A percentile compares a stretch with the other conserved stretches of the same genome.
phyloP scores from a whole-genome alignment of 495 filamentous ascomycete species.

The Podospora conica region DNA sequence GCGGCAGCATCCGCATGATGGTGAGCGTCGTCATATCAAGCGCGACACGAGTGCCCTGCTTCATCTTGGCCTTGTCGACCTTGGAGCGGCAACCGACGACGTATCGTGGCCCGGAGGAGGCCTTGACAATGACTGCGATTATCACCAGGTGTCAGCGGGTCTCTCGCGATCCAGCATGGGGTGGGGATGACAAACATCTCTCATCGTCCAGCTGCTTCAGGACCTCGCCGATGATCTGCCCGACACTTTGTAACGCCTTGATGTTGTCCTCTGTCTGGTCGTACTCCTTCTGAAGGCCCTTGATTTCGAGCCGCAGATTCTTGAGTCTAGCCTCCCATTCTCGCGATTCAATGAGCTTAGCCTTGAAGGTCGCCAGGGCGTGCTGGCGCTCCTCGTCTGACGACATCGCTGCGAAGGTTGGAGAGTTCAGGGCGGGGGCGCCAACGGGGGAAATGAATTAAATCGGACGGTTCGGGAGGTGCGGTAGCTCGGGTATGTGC shows the following conservation, averaged over 20 bases:
- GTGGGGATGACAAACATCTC: conserved; percentile 65
- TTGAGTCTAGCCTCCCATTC: conserved; percentile 99
- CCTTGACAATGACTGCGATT: conserved; percentile 62
- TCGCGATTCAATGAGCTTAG: conserved; percentile 88
- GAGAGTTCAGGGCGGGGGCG: not conserved
- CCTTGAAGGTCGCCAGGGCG: conserved; percentile 83
- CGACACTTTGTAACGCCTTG: conserved; percentile 98
- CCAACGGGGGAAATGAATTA: not conserved
- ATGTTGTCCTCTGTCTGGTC: conserved; percentile 98
- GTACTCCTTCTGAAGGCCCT: conserved; percentile 87
- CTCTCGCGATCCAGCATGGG: not conserved
- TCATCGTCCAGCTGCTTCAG: conserved; percentile 98
- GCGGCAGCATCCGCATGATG: conserved; percentile 99
- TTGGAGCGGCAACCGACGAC: conserved; percentile 98
- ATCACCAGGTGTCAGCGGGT: conserved; percentile 1
- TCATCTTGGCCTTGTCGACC: conserved; percentile 92
- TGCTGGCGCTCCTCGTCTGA: conserved; percentile 64
- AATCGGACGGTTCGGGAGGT: not conserved
- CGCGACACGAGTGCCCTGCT: conserved; percentile 96
- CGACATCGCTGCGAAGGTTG: conserved; percentile 25
- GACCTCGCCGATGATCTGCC: conserved; percentile 98
- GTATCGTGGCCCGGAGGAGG: conserved; percentile 94
- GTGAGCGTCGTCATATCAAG: conserved; percentile 99
- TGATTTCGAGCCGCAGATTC: conserved; percentile 84
- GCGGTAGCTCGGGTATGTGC: not conserved